Evolutionary conservation across 2,329 filamentous ascomycete genomes (phyloP).

Genomic region (Penicillium fuscoglaucum): DNA sequence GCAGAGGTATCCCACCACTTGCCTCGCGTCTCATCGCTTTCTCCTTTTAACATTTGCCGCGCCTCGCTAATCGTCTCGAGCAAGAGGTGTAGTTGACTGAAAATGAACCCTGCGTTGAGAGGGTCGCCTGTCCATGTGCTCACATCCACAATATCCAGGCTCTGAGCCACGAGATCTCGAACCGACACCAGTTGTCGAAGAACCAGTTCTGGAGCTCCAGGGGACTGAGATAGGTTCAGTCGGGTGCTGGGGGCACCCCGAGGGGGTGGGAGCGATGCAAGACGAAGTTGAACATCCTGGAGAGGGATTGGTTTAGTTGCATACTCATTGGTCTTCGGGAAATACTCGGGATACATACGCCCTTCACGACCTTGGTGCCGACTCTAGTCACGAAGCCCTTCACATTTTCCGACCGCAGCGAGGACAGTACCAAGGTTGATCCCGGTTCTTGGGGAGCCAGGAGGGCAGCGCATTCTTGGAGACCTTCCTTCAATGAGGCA

Average conservation of each 20-base stretch:
- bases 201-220: conserved; percentile 58
- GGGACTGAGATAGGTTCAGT: conserved; percentile 53
- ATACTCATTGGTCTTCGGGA: background rate
- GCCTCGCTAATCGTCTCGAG: conserved; percentile 64
- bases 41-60: conserved; percentile 59
- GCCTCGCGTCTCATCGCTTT: conserved; percentile 49
- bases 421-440: conserved; percentile 85
- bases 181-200: conserved; percentile 71
- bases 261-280: conserved; percentile 55
- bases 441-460: conserved; percentile 82
- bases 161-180: conserved; percentile 75
- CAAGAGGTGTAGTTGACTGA: conserved; percentile 58
- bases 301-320: background rate
- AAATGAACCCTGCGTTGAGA: conserved; percentile 58
- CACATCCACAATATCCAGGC: conserved; percentile 78
- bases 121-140: conserved; percentile 70
- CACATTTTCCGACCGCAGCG: conserved; percentile 79
- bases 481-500: conserved; percentile 64
- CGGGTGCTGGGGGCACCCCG: conserved; percentile 54
- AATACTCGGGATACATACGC: conserved; percentile 57
- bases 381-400: conserved; percentile 91
- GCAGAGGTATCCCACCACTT: conserved; percentile 58
- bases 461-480: conserved; percentile 85
- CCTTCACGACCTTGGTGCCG: conserved; percentile 88
- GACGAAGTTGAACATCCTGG: conserved; percentile 73